Percentiles rank a stretch among this genome's conserved stretches.
phyloP scores from a whole-genome alignment of 768 basidiomycete genomes.

The Lactarius psammicola region DNA sequence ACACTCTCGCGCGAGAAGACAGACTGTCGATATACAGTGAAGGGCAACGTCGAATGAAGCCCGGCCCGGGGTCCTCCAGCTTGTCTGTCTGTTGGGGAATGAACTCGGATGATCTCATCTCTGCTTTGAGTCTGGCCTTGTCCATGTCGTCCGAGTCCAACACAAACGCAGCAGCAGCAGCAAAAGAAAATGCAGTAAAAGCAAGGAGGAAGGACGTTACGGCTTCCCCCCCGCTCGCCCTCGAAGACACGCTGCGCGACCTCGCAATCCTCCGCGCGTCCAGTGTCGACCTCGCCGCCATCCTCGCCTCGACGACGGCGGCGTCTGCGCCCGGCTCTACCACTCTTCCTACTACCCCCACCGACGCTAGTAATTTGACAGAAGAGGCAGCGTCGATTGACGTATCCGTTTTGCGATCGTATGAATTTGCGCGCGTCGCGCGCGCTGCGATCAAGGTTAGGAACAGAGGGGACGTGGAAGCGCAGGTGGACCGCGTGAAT shows the following conservation, averaged over 20 bases:
- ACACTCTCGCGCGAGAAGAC: no score
- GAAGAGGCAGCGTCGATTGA: no score
- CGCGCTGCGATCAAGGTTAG: slow-evolving; percentile 56
- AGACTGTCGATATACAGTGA: no score
- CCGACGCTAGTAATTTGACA: no score
- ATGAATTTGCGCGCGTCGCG: slow-evolving; percentile 57
- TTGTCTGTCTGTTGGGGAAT: no score
- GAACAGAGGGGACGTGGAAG: slow-evolving; percentile 51
- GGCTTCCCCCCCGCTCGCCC: slow-evolving; percentile 51
- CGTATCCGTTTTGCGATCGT: slow-evolving; percentile 50
- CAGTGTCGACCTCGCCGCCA: slow-evolving; percentile 41
- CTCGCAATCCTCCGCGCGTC: slow-evolving; percentile 68
- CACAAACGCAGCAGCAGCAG: background rate
- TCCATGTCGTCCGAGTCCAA: background rate
- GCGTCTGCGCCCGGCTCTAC: slow-evolving; percentile 2
- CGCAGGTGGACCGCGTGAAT: slow-evolving; percentile 55
- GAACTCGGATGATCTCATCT: no score
- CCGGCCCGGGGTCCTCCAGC: no score
- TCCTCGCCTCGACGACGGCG: slow-evolving; percentile 30
- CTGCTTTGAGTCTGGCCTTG: no score
- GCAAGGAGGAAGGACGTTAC: slow-evolving; percentile 1
- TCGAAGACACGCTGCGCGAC: slow-evolving; percentile 64
- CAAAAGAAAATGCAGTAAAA: background rate
- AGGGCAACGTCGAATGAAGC: no score
- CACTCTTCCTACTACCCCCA: background rate